Base-by-base conservation (phyloP, 2,329 filamentous ascomycete genomes). In the Aureobasidium sp. region DNA sequence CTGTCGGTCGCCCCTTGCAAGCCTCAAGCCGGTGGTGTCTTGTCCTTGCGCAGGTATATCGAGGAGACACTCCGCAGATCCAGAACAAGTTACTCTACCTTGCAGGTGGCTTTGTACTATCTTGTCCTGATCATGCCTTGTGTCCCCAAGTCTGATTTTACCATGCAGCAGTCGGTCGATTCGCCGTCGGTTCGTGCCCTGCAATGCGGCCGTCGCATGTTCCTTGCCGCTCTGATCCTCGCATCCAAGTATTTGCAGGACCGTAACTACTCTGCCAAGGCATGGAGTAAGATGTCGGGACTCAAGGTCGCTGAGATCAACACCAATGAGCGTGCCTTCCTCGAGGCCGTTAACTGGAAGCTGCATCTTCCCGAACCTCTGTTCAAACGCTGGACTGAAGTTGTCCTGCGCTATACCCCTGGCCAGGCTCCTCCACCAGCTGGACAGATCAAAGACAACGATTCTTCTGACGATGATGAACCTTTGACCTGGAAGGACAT, bases 251-350 rank as follows among this genome's bases (percentile, higher is more conserved):
- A 97, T 73, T 80, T 99, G 51, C 94, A 99, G 76, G 94, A 99
- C 74, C 88, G 93, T 68, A 99, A 97, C 77, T 99, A 96, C 77
- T 97, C 94, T 15, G 91, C 94, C 53, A 87, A 93, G 62, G 94
- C 94, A 45, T 99, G 94, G 94, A 97, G 93, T 76, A 97, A 96
- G 80, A 99, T 99, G 69, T 97, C 94, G 20, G 94, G 94, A n/a
- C 81, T 99, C 62, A 91, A 90, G 73, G 92, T 91, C 3, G 80
- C 84, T 62, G 94, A 99, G 77, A 97, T 99, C 76, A 97, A 97
- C 76, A 88, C 91, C 71, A 97, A 97, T 74, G 94, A 99, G 78
- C 88, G 95, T 74, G 87, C 90, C 20, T 99, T 97, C 73, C 82
- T 99, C 51, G 79, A 88, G 64, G 90, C 92, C 49, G 90, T 99